A percentile compares a stretch with the other conserved stretches of the same genome.
phyloP scores from a whole-genome alignment of 2,329 filamentous ascomycete species.

The Clonostachys chloroleuca region DNA sequence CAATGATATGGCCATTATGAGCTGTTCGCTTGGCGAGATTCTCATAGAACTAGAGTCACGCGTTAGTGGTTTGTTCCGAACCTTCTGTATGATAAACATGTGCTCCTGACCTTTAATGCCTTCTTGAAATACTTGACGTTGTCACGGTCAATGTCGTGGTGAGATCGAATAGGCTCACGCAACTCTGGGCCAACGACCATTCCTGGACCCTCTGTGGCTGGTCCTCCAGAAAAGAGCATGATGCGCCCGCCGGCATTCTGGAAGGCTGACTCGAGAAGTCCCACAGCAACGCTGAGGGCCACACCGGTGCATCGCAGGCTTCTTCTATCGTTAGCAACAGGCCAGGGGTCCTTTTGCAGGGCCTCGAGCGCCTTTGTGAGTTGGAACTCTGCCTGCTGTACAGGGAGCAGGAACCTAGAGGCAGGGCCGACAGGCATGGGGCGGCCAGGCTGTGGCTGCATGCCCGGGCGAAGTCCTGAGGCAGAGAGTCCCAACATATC shows the following conservation, averaged over 20 bases:
- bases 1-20: conserved; percentile 95
- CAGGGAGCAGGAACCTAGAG: conserved; percentile 85
- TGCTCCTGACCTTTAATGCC: conserved; percentile 71
- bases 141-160: conserved; percentile 97
- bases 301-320: conserved; percentile 91
- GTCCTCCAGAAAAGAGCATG: conserved; percentile 95
- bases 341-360: conserved; percentile 96
- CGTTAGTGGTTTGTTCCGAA: background rate
- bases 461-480: conserved; percentile 68
- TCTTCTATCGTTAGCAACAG: conserved; percentile 88
- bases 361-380: conserved; percentile 94
- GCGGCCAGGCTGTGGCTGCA: conserved; percentile 71
- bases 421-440: conserved; percentile 75
- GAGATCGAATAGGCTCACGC: conserved; percentile 92
- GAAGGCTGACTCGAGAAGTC: conserved; percentile 89
- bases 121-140: conserved; percentile 99
- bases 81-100: background rate
- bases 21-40: conserved; percentile 88
- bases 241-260: conserved; percentile 92
- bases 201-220: conserved; percentile 92
- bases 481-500: conserved; percentile 91
- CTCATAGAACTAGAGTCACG: conserved; percentile 75
- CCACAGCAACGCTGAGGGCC: conserved; percentile 91
- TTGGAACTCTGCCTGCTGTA: conserved; percentile 95
- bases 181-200: conserved; percentile 96